Base-by-base conservation (phyloP, 2,329 filamentous ascomycete genomes). In the Ascochyta lentis region DNA sequence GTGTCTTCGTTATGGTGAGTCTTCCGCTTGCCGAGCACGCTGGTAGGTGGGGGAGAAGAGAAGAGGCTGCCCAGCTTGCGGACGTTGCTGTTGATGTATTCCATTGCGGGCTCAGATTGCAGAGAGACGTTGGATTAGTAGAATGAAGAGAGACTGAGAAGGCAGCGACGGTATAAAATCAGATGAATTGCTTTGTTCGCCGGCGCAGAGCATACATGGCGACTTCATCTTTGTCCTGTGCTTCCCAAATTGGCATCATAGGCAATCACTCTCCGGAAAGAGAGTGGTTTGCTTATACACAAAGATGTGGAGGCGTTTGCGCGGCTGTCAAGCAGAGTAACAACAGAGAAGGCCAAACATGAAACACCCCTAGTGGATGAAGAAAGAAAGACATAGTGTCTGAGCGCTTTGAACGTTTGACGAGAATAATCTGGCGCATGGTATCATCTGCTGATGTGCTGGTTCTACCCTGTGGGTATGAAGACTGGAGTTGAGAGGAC, bases 221-320 rank as follows among this genome's bases (percentile, higher is more conserved):
- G 16, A n/a, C 6, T 13, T 29, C 8, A 26, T 31, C 44, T 49
- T 54, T 54, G 45, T 54, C 34, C 33, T 44, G 22, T 42, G 41
- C 3, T 4, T 3, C 1, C 9, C 15, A 23, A 15, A 13, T 31
- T 38, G 37, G 50, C 44, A 23, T n/a, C n/a, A 4, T 7, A 16
- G 23, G 16, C n/a, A 38, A 31, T 22, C n/a, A 4, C 3, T 5
- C 5, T 41, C 31, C 9, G 31, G 16, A 40, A 49, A 6, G 19
- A 16, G 12, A n/a, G 43, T 10, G 27, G 33, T 34, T 26, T 39
- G 40, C 40, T 15, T 4, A 6, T n/a, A n/a, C 33, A 49, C 35
- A 54, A 54, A 45, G 45, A 12, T 35, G 23, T 10, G 12, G 15
- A 38, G 15, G n/a, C 16, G 6, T 2, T 26, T 23, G 24, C 13